Evolutionary conservation across 2,329 filamentous ascomycete species (phyloP), one percentile per base, ranked within the genome.

Genomic region (Venturia effusa): DNA sequence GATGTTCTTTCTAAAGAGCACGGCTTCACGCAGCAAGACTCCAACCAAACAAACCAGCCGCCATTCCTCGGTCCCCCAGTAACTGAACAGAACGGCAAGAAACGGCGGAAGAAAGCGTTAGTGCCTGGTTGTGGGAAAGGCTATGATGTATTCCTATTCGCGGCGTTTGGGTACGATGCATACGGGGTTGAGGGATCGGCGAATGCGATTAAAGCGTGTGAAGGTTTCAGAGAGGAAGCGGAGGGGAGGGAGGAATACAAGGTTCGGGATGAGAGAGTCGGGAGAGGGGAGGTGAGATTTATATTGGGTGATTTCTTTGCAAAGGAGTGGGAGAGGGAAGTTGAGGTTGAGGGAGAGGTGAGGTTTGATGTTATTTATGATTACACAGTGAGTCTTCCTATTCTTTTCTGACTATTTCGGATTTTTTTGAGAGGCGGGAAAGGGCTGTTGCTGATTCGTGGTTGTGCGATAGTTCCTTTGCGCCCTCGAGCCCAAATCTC

Each of bases 111-210:
- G 68, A 79, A 78, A 64, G 90, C 87, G 1, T 78, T 95, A 10
- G 88, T 96, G 0, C 89, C 91, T 0, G 91, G 90, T 5, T 96
- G 91, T 74, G 92, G 91, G 0, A 83, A 84, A 59, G 92, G 91
- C 5, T 88, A 94, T 71, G 92, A 96, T 75, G 88, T 91, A 1
- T 79, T 90, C 11, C 79, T 96, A 43, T 81, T 96, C 55, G 83
- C 86, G 61, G 84, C 84, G 11, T 84, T 87, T 70, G 91, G 91
- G 0, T 94, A 89, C 72, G 88, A 95, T 74, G 85, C 86, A 1
- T 86, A 84, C 69, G 92, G 90, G 0, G 75, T 96, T 1, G 91
- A 95, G 71, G 81, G 83, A 64, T 86, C 85, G 55, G 70, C 78
- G 10, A 77, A 75, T 22, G 84, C 79, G 8, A 69, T 76, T 10